Evolutionary conservation across 805 yeast species (phyloP).

Genomic region (Starmerella asiatica): DNA sequence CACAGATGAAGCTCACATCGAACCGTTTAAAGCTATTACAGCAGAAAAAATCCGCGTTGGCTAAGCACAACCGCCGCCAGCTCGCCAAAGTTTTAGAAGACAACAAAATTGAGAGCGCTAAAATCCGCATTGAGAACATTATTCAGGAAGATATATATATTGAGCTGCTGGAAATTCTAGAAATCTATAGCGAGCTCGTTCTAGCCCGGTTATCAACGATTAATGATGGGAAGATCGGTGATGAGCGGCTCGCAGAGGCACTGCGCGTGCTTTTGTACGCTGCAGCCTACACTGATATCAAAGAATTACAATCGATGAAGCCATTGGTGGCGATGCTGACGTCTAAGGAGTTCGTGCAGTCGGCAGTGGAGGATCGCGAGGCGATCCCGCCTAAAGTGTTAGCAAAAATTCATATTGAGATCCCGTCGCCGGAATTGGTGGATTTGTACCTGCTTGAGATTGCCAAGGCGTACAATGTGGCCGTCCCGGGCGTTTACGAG

Average conservation of each 20-base stretch:
- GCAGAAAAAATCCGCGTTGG: constrained; percentile 58
- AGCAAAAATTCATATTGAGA: constrained; percentile 47
- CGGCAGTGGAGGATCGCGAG: constrained; percentile 39
- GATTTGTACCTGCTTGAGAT: constrained; percentile 62
- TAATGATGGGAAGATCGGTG: constrained; percentile 23
- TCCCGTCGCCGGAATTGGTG: constrained; percentile 56
- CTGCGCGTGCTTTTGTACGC: constrained; percentile 55
- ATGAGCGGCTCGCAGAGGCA: constrained; percentile 46
- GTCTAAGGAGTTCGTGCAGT: constrained; percentile 52
- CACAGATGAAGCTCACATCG: constrained; percentile 42
- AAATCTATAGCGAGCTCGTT: constrained; percentile 67
- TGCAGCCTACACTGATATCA: constrained; percentile 60
- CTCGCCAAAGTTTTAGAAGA: constrained; percentile 55
- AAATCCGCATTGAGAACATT: constrained; percentile 68
- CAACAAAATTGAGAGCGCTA: constrained; percentile 72
- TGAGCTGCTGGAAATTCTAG: constrained; percentile 65
- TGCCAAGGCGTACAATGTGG: constrained; percentile 64
- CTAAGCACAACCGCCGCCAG: constrained; percentile 58
- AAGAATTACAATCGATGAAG: constrained; percentile 48
- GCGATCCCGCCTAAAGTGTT: constrained; percentile 57
- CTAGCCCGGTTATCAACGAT: constrained; percentile 60
- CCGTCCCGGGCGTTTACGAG: constrained; percentile 42
- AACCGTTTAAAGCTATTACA: constrained; percentile 58
- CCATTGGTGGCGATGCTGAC: constrained; percentile 51
- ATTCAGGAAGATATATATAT: constrained; percentile 70